phyloP scores from a whole-genome alignment of 768 basidiomycete species.

The Coprinopsis marcescibilis region DNA sequence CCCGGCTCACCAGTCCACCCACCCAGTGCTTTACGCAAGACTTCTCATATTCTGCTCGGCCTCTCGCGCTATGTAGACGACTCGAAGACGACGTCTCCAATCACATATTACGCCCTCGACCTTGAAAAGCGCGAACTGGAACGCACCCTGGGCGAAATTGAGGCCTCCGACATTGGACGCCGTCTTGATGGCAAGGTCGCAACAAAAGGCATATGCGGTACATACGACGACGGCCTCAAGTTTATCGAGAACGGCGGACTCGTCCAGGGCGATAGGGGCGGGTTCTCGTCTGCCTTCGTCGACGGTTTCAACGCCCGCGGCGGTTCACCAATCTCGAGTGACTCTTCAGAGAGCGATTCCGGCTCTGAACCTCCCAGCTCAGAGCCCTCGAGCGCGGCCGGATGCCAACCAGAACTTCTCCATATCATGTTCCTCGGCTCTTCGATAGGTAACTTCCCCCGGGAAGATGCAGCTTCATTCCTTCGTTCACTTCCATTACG shows the following conservation, averaged over 20 bases:
- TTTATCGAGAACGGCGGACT: slow-evolving; percentile 69
- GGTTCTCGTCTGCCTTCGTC: slow-evolving; percentile 10
- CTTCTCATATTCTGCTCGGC: slow-evolving; percentile 73
- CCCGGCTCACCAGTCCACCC: neutral
- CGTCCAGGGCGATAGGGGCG: slow-evolving; percentile 14
- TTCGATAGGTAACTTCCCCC: slow-evolving; percentile 84
- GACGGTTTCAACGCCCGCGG: slow-evolving; percentile 11
- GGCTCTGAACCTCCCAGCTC: slow-evolving; percentile 1
- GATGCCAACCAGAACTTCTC: slow-evolving; percentile 38
- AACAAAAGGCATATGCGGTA: slow-evolving; percentile 83
- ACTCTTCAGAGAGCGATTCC: slow-evolving; percentile 19
- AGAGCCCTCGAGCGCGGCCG: slow-evolving; percentile 16
- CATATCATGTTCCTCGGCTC: slow-evolving; percentile 92
- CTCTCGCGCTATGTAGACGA: slow-evolving; percentile 50
- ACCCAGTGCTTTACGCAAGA: slow-evolving; percentile 82
- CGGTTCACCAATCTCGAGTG: slow-evolving; percentile 37
- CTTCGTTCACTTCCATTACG: slow-evolving; percentile 75
- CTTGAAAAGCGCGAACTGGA: slow-evolving; percentile 83
- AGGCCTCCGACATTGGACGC: slow-evolving; percentile 54
- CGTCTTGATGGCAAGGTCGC: slow-evolving; percentile 66
- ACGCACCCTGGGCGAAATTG: slow-evolving; percentile 68
- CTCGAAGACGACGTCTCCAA: slow-evolving; percentile 35
- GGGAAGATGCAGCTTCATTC: slow-evolving; percentile 65
- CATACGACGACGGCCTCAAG: slow-evolving; percentile 84
- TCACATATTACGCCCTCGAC: slow-evolving; percentile 90